Evolutionary conservation across 192 early-diverging fungal species (phyloP).

Genomic region (Kappamyces sp.): DNA sequence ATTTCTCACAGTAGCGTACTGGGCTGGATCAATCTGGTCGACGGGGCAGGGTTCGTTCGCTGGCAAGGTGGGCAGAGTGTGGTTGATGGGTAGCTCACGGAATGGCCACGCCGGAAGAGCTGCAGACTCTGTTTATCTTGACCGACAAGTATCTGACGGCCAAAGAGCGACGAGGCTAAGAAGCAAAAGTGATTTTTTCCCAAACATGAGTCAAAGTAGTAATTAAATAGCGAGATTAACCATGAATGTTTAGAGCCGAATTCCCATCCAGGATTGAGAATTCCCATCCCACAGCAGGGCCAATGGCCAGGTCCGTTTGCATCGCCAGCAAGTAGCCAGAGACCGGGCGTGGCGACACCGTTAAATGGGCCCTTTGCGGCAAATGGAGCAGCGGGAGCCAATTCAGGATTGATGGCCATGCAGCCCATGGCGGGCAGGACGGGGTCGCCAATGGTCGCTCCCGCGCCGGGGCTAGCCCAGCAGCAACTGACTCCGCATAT

Average conservation of each 20-base stretch:
- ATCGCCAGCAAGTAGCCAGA: too few species aligned
- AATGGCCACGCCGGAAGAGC: constrained; percentile 33
- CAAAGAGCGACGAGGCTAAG: background rate
- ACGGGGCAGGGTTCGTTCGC: constrained; percentile 27
- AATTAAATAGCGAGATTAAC: background rate
- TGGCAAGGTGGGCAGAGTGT: constrained; percentile 31
- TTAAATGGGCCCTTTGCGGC: too few species aligned
- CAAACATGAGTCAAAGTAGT: background rate
- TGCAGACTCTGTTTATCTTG: constrained; percentile 24
- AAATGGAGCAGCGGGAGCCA: too few species aligned
- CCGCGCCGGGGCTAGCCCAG: too few species aligned
- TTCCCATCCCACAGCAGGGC: background rate
- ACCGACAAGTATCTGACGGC: constrained; percentile 12
- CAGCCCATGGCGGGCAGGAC: too few species aligned
- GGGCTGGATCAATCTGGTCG: constrained; percentile 49
- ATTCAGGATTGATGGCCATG: too few species aligned
- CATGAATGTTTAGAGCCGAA: constrained; percentile 1
- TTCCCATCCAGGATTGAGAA: background rate
- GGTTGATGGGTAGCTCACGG: constrained; percentile 46
- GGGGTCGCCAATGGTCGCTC: too few species aligned
- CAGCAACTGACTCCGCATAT: too few species aligned
- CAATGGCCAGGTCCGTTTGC: background rate
- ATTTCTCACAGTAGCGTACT: constrained; percentile 10
- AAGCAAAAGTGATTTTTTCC: background rate
- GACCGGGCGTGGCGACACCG: too few species aligned